phyloP scores from a whole-genome alignment of 2,329 filamentous ascomycete species.

The Chaetomiaceae sp. region DNA sequence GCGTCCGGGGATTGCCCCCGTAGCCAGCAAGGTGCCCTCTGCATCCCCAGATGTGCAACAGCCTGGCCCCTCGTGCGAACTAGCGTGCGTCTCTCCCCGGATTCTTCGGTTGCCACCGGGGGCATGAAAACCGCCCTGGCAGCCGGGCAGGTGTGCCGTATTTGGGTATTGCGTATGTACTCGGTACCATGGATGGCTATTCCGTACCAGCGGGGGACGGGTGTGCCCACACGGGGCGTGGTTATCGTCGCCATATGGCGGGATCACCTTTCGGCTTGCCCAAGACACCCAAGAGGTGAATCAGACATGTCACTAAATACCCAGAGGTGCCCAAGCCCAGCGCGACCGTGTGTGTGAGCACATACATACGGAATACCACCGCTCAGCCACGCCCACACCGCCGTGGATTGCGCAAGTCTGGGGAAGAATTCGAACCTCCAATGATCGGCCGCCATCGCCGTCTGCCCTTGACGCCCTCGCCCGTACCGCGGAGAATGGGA shows the following conservation, averaged over 20 bases:
- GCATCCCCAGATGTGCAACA: conserved; percentile 17
- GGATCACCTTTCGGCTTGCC: neutral
- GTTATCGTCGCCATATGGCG: conserved; percentile 1
- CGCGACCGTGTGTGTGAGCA: too few relatives aligned
- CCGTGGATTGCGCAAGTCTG: conserved; percentile 15
- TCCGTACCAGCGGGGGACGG: too few relatives aligned
- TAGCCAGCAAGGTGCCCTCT: too few relatives aligned
- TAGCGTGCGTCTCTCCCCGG: conserved; percentile 14
- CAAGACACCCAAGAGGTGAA: conserved; percentile 2
- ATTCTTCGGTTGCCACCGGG: conserved; percentile 7
- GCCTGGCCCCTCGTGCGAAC: neutral
- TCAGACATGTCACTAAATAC: conserved; percentile 1
- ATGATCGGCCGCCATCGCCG: too few relatives aligned
- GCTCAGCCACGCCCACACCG: conserved; percentile 26
- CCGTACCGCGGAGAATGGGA: too few relatives aligned
- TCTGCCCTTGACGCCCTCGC: too few relatives aligned
- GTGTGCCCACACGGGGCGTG: neutral
- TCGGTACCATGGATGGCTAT: too few relatives aligned
- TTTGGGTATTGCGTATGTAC: too few relatives aligned
- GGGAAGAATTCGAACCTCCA: neutral
- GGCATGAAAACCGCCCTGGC: neutral
- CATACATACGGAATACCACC: too few relatives aligned
- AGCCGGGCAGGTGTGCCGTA: neutral
- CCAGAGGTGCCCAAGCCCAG: conserved; percentile 10
- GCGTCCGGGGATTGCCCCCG: conserved; percentile 2